A percentile compares a stretch with the other conserved stretches of the same genome.
Evolutionary conservation across 2,329 filamentous ascomycete species (phyloP).

Genomic region (Fusarium incarnatum): DNA sequence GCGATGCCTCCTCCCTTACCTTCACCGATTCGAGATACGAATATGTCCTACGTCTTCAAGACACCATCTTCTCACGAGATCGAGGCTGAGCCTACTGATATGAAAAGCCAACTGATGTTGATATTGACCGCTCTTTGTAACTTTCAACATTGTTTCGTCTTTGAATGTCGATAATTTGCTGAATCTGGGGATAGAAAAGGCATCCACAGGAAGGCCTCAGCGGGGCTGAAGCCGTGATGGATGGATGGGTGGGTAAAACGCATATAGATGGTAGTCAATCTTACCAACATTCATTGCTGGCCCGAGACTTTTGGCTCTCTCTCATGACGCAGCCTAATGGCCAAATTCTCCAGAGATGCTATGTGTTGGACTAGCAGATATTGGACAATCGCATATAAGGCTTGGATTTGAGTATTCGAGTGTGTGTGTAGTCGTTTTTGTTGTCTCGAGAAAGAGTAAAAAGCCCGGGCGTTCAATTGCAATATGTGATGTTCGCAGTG

Average conservation of each 20-base stretch:
- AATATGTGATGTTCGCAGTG: not conserved
- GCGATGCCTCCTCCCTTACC: conserved; percentile 8
- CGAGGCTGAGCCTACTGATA: conserved; percentile 19
- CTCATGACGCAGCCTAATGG: not conserved
- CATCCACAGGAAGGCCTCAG: conserved; percentile 33
- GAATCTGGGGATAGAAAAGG: conserved; percentile 17
- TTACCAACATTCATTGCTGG: not conserved
- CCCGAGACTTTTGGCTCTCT: not conserved
- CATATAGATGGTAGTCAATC: not conserved
- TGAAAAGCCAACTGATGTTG: not conserved
- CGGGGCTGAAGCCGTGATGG: conserved; percentile 15
- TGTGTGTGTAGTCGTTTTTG: not conserved
- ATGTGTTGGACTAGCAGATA: not conserved
- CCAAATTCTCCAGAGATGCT: not conserved
- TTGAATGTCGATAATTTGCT: conserved; percentile 6
- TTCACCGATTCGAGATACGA: conserved; percentile 20
- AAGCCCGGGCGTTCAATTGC: not conserved
- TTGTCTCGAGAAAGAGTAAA: not conserved
- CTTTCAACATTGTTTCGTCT: conserved; percentile 2
- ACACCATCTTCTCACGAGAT: conserved; percentile 3
- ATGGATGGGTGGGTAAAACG: conserved; percentile 18
- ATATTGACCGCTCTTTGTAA: conserved; percentile 29
- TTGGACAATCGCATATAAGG: not conserved
- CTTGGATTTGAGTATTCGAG: not conserved
- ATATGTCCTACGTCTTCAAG: conserved; percentile 5